phyloP scores from a whole-genome alignment of 2,329 filamentous ascomycete genomes.

The Aureobasidium sp. region DNA sequence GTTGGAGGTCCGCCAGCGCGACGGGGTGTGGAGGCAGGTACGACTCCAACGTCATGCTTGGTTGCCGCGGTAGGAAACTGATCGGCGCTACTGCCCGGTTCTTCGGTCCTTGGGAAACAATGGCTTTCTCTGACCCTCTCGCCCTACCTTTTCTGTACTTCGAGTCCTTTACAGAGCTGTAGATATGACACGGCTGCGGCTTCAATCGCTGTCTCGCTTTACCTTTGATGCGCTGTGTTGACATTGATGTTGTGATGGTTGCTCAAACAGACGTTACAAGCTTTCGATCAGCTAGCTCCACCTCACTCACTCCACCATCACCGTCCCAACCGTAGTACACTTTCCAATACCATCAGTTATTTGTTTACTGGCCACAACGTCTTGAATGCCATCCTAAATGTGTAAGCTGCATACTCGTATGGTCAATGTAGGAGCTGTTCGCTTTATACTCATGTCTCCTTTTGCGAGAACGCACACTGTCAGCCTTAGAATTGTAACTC shows the following conservation, averaged over 20 bases:
- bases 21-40: constrained; percentile 7
- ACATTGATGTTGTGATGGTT: neutral
- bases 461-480: neutral
- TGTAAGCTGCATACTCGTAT: neutral
- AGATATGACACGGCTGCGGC: neutral
- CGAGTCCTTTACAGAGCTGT: neutral
- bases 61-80: constrained; percentile 1
- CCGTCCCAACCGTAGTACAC: neutral
- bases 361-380: neutral
- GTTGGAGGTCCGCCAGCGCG: neutral
- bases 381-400: neutral
- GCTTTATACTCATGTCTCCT: neutral
- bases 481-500: too few relatives aligned
- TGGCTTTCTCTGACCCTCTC: neutral
- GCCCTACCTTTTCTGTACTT: neutral
- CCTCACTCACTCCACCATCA: neutral
- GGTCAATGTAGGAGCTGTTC: neutral
- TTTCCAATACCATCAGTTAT: neutral
- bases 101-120: constrained; percentile 3
- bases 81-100: constrained; percentile 12
- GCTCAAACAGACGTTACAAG: neutral
- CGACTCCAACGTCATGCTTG: neutral
- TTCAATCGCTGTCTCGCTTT: neutral
- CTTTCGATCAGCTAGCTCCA: neutral
- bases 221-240: neutral